Base-by-base conservation (phyloP, 768 basidiomycete genomes). In the Leccinum longicurvipes region DNA sequence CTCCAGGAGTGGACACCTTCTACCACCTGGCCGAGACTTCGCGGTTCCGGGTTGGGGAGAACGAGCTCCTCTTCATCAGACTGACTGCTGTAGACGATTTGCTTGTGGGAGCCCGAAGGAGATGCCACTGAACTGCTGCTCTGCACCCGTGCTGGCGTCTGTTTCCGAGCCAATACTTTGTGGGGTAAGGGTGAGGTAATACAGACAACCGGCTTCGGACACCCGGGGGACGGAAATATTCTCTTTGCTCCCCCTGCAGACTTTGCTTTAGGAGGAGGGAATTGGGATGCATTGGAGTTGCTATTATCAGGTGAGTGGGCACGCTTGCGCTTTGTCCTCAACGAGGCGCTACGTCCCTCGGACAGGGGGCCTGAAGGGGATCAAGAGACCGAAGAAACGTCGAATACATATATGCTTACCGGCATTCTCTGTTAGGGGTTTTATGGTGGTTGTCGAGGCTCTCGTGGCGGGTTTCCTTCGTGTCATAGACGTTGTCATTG, bases 61-160 rank as follows among this genome's bases (percentile, higher is more conserved):
- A 66, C 67, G 47, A 86, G 71, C 59, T 87, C 85, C 46, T 77
- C 72, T 64, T 87, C 87, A 58, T 86, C 83, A 47, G 84, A 85
- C 66, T 86, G 82, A 60, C 86, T 87, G 47, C 83, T 86, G 21
- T 82, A 83, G 8, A 87, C 74, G 19, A 82, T 63, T 28, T 76
- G 67, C 65, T 42, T 58, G 55, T 50, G 68, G 65, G 54, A 56
- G 59, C 28, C 56, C 47, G 47, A 50, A 59, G 68, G 64, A 21
- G 62, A 69, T n/a, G 51, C 31, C 31, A 32, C 23, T 48, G 50
- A 47, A 42, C 51, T 28, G 21, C 17, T 44, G 23, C 31, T 51
- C 25, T 51, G 56, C 10, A 17, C 47, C 42, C 27, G 63, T 17
- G 5, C 56, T 25, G 21, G 52, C 31, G 47, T 57, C 27, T 45